These are phyloP conservation scores for Venustampulla echinocandica DNA, from an alignment of 495 filamentous ascomycete genomes.

Conservation along the genomic window DNA sequence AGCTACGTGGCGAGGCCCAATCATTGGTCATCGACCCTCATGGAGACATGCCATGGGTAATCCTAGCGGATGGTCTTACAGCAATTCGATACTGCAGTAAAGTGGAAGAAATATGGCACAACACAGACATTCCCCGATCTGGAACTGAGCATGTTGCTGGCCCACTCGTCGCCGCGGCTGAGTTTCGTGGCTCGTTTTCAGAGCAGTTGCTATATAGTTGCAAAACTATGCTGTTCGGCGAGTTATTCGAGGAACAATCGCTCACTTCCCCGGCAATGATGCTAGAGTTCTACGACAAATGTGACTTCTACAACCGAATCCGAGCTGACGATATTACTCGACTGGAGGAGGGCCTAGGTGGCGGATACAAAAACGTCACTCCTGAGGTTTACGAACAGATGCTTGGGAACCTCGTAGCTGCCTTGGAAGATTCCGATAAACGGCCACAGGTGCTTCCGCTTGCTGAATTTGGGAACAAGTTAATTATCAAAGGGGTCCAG, in stretches of 20 bases:
- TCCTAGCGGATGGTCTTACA: constrained; percentile 70
- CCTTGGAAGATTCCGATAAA: constrained; percentile 30
- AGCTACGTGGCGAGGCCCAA: constrained; percentile 67
- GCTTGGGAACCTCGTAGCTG: constrained; percentile 29
- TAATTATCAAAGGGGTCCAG: constrained; percentile 65
- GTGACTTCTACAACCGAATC: constrained; percentile 62
- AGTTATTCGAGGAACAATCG: constrained; percentile 61
- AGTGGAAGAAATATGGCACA: constrained; percentile 61
- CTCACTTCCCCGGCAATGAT: constrained; percentile 60
- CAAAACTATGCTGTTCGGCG: constrained; percentile 49
- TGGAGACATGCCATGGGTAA: constrained; percentile 67
- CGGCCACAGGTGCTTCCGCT: constrained; percentile 34
- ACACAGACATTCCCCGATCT: constrained; percentile 22
- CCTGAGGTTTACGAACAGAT: constrained; percentile 44
- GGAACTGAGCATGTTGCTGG: constrained; percentile 9
- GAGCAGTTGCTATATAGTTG: constrained; percentile 53
- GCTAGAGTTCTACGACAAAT: constrained; percentile 59
- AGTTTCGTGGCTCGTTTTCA: constrained; percentile 42
- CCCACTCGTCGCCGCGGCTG: constrained; percentile 15
- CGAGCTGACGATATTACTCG: constrained; percentile 57
- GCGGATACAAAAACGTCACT: constrained; percentile 43
- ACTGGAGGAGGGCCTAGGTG: constrained; percentile 46
- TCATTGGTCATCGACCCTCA: constrained; percentile 65
- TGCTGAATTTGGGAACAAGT: constrained; percentile 63
- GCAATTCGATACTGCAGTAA: constrained; percentile 70